phyloP scores from a whole-genome alignment of 2,329 filamentous ascomycete species.

The Sclerotinia subarctica region DNA sequence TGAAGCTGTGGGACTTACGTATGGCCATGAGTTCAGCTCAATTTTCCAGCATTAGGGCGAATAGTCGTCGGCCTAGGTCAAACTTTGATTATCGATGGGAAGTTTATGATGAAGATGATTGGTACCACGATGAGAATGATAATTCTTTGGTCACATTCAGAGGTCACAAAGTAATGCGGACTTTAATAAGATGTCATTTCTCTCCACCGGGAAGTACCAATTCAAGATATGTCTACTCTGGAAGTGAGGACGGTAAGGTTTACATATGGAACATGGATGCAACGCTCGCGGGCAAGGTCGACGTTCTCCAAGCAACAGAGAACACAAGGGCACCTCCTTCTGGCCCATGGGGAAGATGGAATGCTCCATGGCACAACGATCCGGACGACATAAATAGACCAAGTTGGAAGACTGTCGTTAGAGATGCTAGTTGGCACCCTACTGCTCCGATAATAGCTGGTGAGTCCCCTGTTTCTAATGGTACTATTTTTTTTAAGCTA shows the following conservation, averaged over 20 bases:
- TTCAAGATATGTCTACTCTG: conserved; percentile 88
- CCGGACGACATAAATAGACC: conserved; percentile 28
- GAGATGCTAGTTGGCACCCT: conserved; percentile 72
- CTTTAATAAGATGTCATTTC: conserved; percentile 93
- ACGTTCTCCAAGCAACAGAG: conserved; percentile 70
- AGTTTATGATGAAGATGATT: conserved; percentile 61
- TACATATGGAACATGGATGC: conserved; percentile 94
- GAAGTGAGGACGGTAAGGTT: conserved; percentile 83
- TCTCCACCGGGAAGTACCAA: conserved; percentile 82
- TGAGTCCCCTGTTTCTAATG: conserved; percentile 17
- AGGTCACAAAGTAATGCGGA: conserved; percentile 83
- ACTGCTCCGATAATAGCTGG: conserved; percentile 60
- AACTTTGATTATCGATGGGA: conserved; percentile 74
- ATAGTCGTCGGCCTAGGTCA: conserved; percentile 50
- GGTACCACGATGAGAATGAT: conserved; percentile 74
- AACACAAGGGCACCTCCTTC: conserved; percentile 52
- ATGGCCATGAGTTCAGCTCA: conserved; percentile 77
- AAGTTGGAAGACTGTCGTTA: conserved; percentile 63
- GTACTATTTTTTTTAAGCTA: conserved; percentile 10
- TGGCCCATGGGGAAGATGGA: conserved; percentile 24
- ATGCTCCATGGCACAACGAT: conserved; percentile 29
- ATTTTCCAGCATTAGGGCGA: conserved; percentile 55
- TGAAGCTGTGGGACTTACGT: conserved; percentile 94
- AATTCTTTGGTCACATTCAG: conserved; percentile 92
- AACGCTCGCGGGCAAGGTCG: conserved; percentile 71